Evolutionary conservation across 208 protist species (phyloP), one percentile per base, ranked within the genome.

Genomic region (Wallacemonas sp.): DNA sequence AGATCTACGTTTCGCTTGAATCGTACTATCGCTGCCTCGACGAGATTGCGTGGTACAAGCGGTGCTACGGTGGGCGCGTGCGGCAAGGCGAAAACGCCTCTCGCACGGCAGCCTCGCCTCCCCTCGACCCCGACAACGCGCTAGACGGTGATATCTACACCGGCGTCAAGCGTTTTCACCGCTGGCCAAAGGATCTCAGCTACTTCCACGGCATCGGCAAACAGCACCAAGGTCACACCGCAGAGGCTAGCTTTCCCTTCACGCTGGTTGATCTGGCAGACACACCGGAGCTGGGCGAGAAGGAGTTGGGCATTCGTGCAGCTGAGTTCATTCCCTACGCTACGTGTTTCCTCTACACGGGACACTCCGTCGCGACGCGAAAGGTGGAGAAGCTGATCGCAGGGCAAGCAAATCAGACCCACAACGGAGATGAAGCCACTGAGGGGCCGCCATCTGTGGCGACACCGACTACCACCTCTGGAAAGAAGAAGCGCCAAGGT

Each of bases 1-100:
- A 79, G 17, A 73, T 95, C 4, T 77, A 80, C 27, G 68, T 95
- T 0, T 90, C 75, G 3, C 68, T 95, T 17, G 84, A 80, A 54
- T 95, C 88, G 6, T 95, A 95, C 68, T 72, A 85, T 60, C 79
- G 88, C 53, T 95, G 88, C 62, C 70, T 95, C 1, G 86, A 95
- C 51, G 88, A 95, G 65, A 71, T 56, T 11, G 39, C 68, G 24
- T 95, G 88, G 86, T 90, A 95, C 53, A 62, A 79, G 22, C 70
- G 71, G 21, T 69, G 70, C 36, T 90, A 87, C 66, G 63, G 70
- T 11, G 8, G 64, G 70, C 61, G 44, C 19, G 4, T 41, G 51
- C 14, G 72, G n/a, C 45, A 70, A 58, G 6, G 62, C 64, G 45
- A 34, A 38, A 6, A 33, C 19, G n/a, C n/a, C n/a, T n/a, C n/a